phyloP scores from a whole-genome alignment of 2,329 filamentous ascomycete genomes.

The Teratosphaeria zuluensis region DNA sequence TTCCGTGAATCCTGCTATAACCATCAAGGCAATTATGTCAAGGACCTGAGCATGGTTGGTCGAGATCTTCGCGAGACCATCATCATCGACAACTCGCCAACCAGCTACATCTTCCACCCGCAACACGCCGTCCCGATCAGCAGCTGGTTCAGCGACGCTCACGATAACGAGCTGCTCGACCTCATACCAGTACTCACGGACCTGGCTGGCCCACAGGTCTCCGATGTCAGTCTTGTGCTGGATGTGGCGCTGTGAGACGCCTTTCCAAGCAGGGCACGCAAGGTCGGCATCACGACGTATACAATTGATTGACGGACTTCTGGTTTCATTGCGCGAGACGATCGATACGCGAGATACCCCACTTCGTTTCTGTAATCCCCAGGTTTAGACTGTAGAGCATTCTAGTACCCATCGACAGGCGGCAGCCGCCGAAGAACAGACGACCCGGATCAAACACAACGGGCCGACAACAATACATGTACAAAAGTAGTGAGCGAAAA shows the following conservation, averaged over 20 bases:
- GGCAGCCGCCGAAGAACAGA: neutral
- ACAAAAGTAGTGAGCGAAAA: neutral
- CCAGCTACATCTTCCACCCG: slow-evolving; percentile 98
- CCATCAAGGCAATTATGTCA: slow-evolving; percentile 98
- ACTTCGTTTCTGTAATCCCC: slow-evolving; percentile 5
- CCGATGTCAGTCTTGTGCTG: slow-evolving; percentile 93
- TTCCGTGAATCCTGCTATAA: slow-evolving; percentile 99
- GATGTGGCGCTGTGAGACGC: slow-evolving; percentile 59
- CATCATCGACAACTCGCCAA: slow-evolving; percentile 98
- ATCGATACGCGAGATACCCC: slow-evolving; percentile 3
- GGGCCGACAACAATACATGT: neutral
- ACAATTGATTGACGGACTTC: neutral
- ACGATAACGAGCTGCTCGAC: slow-evolving; percentile 96
- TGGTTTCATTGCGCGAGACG: slow-evolving; percentile 1
- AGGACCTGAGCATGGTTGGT: slow-evolving; percentile 94
- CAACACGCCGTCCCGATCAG: slow-evolving; percentile 98
- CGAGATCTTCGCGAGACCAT: slow-evolving; percentile 95
- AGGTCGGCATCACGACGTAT: neutral
- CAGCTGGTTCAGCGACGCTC: slow-evolving; percentile 99
- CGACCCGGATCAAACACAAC: neutral
- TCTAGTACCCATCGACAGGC: neutral
- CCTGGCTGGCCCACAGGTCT: slow-evolving; percentile 75
- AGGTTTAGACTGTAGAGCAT: slow-evolving; percentile 7
- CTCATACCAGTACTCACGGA: slow-evolving; percentile 97
- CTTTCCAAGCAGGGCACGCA: neutral